A percentile compares a stretch with the other conserved stretches of the same genome.
These are phyloP conservation scores for Cercospora zeina DNA, from an alignment of 2,329 filamentous ascomycete genomes.

Conservation along the genomic window DNA sequence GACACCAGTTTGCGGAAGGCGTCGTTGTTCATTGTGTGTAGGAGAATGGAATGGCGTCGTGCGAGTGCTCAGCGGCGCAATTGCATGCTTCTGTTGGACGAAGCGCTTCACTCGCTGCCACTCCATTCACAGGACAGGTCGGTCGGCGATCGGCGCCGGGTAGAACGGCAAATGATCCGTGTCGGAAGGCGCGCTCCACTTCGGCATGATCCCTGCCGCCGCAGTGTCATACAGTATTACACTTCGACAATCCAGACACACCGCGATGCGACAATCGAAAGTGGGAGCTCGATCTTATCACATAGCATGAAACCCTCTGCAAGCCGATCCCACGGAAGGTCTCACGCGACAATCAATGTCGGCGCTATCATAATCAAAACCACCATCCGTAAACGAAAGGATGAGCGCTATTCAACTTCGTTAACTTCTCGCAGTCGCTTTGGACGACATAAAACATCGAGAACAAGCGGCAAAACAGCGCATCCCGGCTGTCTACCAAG, in stretches of 20 bases:
- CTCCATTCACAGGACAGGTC: background rate
- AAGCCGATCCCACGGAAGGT: too few relatives aligned
- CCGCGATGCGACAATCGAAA: too few relatives aligned
- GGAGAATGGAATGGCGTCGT: background rate
- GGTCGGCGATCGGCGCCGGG: too few relatives aligned
- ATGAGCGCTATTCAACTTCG: background rate
- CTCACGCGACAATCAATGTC: too few relatives aligned
- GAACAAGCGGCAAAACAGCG: background rate
- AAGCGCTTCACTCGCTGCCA: background rate
- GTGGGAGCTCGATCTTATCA: too few relatives aligned
- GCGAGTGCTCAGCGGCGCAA: background rate
- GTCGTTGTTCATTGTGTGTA: slow-evolving; percentile 78
- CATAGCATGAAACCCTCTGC: too few relatives aligned
- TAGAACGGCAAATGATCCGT: background rate
- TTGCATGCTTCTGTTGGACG: background rate
- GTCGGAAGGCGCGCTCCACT: background rate
- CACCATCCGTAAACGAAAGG: background rate
- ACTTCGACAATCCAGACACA: too few relatives aligned
- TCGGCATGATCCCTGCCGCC: too few relatives aligned
- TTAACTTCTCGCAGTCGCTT: background rate
- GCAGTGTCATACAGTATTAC: too few relatives aligned
- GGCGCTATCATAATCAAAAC: too few relatives aligned
- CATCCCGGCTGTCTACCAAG: background rate
- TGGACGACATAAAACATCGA: background rate
- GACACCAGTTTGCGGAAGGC: slow-evolving; percentile 82